Evolutionary conservation across 2,329 filamentous ascomycete genomes (phyloP).

Genomic region (Phaeosphaeria sp.): DNA sequence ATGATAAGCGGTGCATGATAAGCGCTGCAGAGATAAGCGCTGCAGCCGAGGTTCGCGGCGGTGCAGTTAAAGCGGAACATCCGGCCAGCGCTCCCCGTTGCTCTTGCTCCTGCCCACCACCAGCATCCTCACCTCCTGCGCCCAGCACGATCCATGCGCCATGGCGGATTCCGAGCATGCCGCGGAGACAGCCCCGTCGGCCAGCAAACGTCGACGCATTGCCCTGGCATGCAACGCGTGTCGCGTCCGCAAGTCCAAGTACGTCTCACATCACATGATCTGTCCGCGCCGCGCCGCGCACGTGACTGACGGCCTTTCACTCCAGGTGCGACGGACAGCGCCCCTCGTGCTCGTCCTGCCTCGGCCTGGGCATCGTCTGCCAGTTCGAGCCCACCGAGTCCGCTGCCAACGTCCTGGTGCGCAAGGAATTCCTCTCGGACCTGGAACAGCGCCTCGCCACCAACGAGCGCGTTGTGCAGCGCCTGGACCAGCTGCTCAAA

Average conservation of each 20-base stretch:
- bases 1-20: no score
- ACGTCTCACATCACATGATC: no score
- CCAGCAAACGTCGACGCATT: neutral
- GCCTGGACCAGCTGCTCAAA: conserved; percentile 3
- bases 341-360: neutral
- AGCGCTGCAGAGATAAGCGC: no score
- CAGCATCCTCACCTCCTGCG: no score
- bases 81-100: no score
- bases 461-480: conserved; percentile 3
- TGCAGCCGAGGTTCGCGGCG: no score
- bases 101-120: no score
- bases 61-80: no score
- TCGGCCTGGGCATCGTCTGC: neutral
- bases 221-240: neutral
- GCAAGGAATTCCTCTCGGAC: conserved; percentile 5
- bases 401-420: neutral
- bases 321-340: neutral
- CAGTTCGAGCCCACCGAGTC: neutral
- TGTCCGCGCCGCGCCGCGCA: no score
- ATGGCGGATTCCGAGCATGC: no score
- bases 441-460: conserved; percentile 2
- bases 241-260: neutral
- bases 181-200: no score
- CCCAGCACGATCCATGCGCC: no score
- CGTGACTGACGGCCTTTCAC: neutral